Conservation (phyloP, 1,284 basidiomycete genomes). For the Ustilago nuda region DNA sequence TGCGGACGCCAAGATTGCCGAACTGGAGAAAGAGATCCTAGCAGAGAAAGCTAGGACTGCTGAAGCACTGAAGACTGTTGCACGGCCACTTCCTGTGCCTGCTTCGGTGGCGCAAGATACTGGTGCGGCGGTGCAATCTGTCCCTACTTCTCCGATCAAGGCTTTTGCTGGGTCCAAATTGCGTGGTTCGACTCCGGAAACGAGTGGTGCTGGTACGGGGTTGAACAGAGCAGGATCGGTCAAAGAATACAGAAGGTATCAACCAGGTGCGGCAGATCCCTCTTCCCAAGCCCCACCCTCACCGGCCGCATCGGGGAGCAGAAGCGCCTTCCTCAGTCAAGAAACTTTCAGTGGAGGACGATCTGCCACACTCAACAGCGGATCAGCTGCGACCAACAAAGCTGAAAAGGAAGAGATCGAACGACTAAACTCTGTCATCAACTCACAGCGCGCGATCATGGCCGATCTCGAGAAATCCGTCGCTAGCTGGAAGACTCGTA, state of each 20-base stretch:
- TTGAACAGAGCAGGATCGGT: constrained; percentile 53
- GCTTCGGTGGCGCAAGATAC: not conserved
- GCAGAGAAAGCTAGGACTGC: constrained; percentile 17
- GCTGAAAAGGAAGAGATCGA: constrained; percentile 60
- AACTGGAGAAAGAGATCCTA: constrained; percentile 38
- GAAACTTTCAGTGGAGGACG: constrained; percentile 12
- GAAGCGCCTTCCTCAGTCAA: constrained; percentile 26
- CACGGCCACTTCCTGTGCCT: constrained; percentile 33
- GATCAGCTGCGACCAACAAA: not conserved
- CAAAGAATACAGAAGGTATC: constrained; percentile 56
- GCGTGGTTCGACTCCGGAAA: constrained; percentile 1
- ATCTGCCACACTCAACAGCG: not conserved
- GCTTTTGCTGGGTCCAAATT: constrained; percentile 24
- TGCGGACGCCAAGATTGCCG: constrained; percentile 18
- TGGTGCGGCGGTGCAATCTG: constrained; percentile 15
- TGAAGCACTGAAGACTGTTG: constrained; percentile 21
- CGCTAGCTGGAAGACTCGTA: constrained; percentile 54
- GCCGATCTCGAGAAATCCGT: constrained; percentile 60
- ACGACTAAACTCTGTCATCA: constrained; percentile 60
- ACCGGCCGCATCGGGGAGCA: constrained; percentile 10
- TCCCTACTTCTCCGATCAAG: constrained; percentile 35
- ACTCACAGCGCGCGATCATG: constrained; percentile 58
- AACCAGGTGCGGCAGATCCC: not conserved
- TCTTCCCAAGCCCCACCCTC: constrained; percentile 18
- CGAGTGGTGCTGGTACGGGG: constrained; percentile 5